Percentiles rank a stretch among this genome's conserved stretches.
phyloP scores from a whole-genome alignment of 106 monocot genomes.

The Alisma plantagoaquatica region DNA sequence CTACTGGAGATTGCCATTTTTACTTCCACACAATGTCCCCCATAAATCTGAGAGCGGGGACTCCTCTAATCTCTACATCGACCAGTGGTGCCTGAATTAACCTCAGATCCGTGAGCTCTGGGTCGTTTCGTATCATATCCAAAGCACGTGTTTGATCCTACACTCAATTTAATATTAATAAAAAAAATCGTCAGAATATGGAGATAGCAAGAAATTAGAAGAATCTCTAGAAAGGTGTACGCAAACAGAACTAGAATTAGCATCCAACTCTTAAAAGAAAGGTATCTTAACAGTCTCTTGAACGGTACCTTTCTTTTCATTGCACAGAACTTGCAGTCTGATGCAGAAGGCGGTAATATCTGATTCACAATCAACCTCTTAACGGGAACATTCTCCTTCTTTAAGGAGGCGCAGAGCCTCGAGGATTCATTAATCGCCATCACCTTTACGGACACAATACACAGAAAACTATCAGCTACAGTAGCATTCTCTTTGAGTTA shows the following conservation, averaged over 20 bases:
- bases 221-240: too few relatives aligned
- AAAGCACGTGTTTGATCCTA: conserved; percentile 84
- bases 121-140: conserved; percentile 63
- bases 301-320: conserved; percentile 77
- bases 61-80: conserved; percentile 85
- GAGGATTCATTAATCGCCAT: conserved; percentile 85
- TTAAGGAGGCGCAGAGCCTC: conserved; percentile 58
- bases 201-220: too few relatives aligned
- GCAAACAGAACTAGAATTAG: not conserved
- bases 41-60: conserved; percentile 90
- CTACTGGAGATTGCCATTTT: not conserved
- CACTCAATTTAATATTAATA: too few relatives aligned
- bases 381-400: conserved; percentile 80
- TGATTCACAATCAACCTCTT: conserved; percentile 83
- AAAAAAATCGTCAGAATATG: too few relatives aligned
- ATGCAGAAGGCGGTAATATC: conserved; percentile 71
- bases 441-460: too few relatives aligned
- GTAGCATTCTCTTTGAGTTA: too few relatives aligned
- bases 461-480: too few relatives aligned
- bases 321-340: conserved; percentile 85
- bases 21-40: conserved; percentile 86
- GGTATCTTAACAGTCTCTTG: too few relatives aligned
- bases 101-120: conserved; percentile 50
- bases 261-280: too few relatives aligned
- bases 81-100: conserved; percentile 69